These are phyloP conservation scores for Creolimax fragrantissima DNA, from an alignment of 78 protist genomes.

Conservation along the genomic window DNA sequence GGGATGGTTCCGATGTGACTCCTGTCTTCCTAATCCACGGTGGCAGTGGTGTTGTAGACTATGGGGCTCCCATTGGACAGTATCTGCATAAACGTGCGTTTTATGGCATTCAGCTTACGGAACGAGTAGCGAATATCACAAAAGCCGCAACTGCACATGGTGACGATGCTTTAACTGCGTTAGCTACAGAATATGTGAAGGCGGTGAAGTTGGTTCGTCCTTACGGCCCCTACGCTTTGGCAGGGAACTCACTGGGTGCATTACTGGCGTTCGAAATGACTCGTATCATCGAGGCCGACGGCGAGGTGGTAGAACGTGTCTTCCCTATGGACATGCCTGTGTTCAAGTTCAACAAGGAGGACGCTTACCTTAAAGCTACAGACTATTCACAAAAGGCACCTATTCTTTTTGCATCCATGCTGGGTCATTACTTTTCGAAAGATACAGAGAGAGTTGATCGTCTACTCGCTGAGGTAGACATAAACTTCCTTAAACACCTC, in stretches of 20 bases:
- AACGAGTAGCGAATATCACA: background rate
- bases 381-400: background rate
- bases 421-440: background rate
- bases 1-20: background rate
- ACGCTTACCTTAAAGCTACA: background rate
- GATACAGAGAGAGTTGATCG: background rate
- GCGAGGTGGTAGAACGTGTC: background rate
- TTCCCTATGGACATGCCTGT: conserved; percentile 10
- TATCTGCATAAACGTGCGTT: background rate
- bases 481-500: background rate
- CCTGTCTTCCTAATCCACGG: background rate
- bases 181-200: background rate
- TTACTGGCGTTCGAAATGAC: conserved; percentile 8
- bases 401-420: background rate
- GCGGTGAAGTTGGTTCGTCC: background rate
- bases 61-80: background rate
- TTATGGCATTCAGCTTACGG: background rate
- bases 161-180: background rate
- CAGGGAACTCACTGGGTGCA: conserved; percentile 11
- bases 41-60: conserved; percentile 8
- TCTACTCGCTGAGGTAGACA: background rate
- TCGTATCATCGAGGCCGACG: background rate
- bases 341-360: background rate
- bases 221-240: background rate
- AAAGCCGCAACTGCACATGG: background rate